Evolutionary conservation across 129 eudicot species (phyloP), one percentile per base, ranked within the genome.

Genomic region (Logfia minima): DNA sequence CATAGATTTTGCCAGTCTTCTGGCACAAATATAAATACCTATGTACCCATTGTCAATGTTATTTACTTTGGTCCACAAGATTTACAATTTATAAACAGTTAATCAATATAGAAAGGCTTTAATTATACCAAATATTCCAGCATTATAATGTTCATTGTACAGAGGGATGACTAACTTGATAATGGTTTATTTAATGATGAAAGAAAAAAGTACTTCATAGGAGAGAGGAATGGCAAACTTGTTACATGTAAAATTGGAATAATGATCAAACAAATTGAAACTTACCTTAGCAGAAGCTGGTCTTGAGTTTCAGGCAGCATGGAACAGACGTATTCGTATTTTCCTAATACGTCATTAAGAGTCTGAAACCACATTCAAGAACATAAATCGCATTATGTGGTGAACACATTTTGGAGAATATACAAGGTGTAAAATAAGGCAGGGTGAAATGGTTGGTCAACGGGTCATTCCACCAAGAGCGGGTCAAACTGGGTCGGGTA

Each of bases 221-320:
- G 62, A 39, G 11, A 53, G 21, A 53, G 60, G 22, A 53, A 53
- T 53, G 60, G 2, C 22, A 6, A 53, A 13, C 68, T 63, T 13
- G 39, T 63, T 23, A 63, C 39, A 63, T 8, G 14, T 62, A 3
- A 28, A 26, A 26, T 28, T 24, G 6, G 68, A 3, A 13, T 62
- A 22, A 4, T 22, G 68, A 64, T 29, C 21, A 29, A 64, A 64
- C 21, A 64, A 0, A 13, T 29, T 1, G 21, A 14, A 64, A 60
- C 66, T 66, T 65, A 92, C 98, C 98, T 92, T 88, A 90, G 67
- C 28, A 90, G 77, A 69, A 92, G 93, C 83, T 79, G 90, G 74
- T 88, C 90, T 60, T 85, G 86, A 75, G 96, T 74, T 56, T 39
- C 76, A 7, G 98, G 94, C 66, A 92, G 81, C 89, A 70, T 66